A percentile compares a stretch with the other conserved stretches of the same genome.
These are phyloP conservation scores for Lecanicillium sp. DNA, from an alignment of 2,329 filamentous ascomycete genomes.

Conservation along the genomic window DNA sequence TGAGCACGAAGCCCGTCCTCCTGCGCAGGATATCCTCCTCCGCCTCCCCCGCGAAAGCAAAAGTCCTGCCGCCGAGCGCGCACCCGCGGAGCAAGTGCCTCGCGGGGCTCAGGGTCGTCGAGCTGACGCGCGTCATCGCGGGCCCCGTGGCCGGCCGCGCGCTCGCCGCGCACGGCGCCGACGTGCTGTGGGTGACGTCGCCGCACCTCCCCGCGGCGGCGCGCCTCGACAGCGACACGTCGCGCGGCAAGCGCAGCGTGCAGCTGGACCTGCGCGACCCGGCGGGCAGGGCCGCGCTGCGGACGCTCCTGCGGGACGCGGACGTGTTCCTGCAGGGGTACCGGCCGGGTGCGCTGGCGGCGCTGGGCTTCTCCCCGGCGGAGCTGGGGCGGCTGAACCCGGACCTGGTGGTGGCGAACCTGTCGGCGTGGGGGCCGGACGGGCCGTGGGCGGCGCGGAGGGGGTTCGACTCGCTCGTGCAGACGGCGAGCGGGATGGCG, in stretches of 20 bases:
- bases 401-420: constrained; percentile 41
- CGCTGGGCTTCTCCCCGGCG: constrained; percentile 31
- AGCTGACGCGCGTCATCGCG: constrained; percentile 67
- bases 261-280: constrained; percentile 53
- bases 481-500: constrained; percentile 51
- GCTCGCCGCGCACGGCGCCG: constrained; percentile 64
- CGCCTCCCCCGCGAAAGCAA: too few relatives aligned
- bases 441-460: constrained; percentile 37
- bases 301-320: constrained; percentile 49
- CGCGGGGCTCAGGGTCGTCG: constrained; percentile 61
- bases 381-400: constrained; percentile 34
- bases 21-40: too few relatives aligned
- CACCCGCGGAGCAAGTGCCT: constrained; percentile 27
- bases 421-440: constrained; percentile 45
- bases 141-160: constrained; percentile 61
- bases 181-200: constrained; percentile 63
- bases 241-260: constrained; percentile 59
- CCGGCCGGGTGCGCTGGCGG: constrained; percentile 52
- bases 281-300: constrained; percentile 44
- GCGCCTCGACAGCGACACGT: constrained; percentile 60
- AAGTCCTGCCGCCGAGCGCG: constrained; percentile 24
- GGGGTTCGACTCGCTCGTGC: constrained; percentile 47
- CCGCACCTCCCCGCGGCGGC: constrained; percentile 58
- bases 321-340: constrained; percentile 62
- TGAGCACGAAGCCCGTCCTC: constrained; percentile 40